Conservation (phyloP, 2,329 filamentous ascomycete genomes). For the Pyricularia grisea region DNA sequence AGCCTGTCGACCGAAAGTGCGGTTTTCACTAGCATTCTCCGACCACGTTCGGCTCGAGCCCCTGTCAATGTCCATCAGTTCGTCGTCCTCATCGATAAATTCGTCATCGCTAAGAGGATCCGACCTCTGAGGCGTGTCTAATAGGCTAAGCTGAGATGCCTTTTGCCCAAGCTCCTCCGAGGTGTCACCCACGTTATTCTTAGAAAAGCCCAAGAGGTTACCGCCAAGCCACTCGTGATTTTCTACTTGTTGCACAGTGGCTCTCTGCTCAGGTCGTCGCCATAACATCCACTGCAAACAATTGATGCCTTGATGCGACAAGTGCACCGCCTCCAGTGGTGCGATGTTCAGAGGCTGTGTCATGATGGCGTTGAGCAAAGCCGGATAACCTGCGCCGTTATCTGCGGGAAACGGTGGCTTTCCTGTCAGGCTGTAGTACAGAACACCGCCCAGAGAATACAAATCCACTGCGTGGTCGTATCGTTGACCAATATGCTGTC, state of each 20-base stretch:
- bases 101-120: slow-evolving; percentile 17
- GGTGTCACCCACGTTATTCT: slow-evolving; percentile 38
- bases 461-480: slow-evolving; percentile 92
- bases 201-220: slow-evolving; percentile 7
- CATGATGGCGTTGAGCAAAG: slow-evolving; percentile 83
- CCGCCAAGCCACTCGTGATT: slow-evolving; percentile 63
- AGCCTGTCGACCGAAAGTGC: slow-evolving; percentile 45
- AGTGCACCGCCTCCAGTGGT: slow-evolving; percentile 46
- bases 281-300: slow-evolving; percentile 74
- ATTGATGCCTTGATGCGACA: slow-evolving; percentile 62
- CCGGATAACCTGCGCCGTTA: slow-evolving; percentile 64
- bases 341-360: slow-evolving; percentile 57
- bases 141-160: slow-evolving; percentile 56
- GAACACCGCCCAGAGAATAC: slow-evolving; percentile 89
- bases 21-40: slow-evolving; percentile 76
- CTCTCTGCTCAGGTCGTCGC: slow-evolving; percentile 67
- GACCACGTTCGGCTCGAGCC: slow-evolving; percentile 44
- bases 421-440: slow-evolving; percentile 78
- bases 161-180: slow-evolving; percentile 48
- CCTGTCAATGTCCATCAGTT: slow-evolving; percentile 22
- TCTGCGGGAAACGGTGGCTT: slow-evolving; percentile 74
- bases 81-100: slow-evolving; percentile 18
- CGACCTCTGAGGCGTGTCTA: slow-evolving; percentile 27
- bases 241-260: slow-evolving; percentile 62
- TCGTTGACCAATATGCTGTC: slow-evolving; percentile 44